Conservation (phyloP, 129 eudicot species). For the Cynara cardunculus region DNA sequence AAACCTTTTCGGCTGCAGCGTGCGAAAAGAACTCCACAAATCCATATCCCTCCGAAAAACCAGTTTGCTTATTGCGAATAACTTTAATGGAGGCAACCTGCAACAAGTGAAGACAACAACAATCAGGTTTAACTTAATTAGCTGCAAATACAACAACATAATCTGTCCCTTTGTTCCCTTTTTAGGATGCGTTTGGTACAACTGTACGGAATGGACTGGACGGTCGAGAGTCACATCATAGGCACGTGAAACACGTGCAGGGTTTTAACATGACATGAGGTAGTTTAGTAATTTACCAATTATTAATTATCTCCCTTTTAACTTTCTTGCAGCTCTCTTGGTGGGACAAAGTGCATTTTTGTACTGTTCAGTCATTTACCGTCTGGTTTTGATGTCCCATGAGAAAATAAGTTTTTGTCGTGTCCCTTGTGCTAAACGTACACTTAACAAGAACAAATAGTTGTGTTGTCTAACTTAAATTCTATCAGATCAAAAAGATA, state of each 20-base stretch:
- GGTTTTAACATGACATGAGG: background rate
- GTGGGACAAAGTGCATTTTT: background rate
- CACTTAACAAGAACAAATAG: background rate
- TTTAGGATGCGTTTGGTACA: background rate
- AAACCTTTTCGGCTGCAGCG: constrained; percentile 70
- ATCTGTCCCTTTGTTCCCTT: background rate
- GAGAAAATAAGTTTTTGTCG: background rate
- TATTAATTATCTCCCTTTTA: background rate
- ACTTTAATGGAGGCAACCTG: constrained; percentile 82
- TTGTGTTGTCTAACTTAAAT: background rate
- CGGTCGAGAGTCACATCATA: background rate
- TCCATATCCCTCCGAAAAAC: constrained; percentile 84
- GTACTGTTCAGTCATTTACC: background rate
- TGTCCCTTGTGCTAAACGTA: background rate
- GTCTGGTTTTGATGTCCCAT: background rate
- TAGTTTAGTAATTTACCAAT: background rate
- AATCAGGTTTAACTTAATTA: background rate
- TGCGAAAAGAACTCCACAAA: constrained; percentile 81
- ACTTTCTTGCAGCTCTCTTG: background rate
- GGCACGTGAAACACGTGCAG: background rate
- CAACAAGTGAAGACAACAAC: background rate
- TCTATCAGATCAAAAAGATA: too few relatives aligned
- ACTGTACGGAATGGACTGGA: background rate
- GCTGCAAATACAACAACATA: background rate
- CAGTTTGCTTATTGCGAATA: constrained; percentile 86